Evolutionary conservation across 1,284 basidiomycete genomes (phyloP), one percentile per base, ranked within the genome.

Genomic region (Rhizoctonia solani): DNA sequence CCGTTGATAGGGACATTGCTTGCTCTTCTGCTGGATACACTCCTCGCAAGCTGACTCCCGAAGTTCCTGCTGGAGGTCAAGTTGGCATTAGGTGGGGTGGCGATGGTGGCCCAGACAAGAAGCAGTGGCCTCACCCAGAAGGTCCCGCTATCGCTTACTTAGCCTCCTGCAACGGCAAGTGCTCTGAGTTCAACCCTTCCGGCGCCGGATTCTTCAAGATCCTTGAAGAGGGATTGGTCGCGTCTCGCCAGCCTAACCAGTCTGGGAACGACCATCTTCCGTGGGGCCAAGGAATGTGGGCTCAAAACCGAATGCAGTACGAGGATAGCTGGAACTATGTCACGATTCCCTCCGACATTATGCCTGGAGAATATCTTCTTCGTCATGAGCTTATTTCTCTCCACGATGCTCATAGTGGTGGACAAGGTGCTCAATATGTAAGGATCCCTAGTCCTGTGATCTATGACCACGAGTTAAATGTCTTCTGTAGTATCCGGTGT

Each of bases 81-180:
- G 25, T 65, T 37, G 50, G 50, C 13, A 19, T 65, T 29, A 49
- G 37, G 5, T 65, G 61, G 61, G 61, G 16, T 1, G 61, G 61
- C 11, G 61, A 65, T 41, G 21, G 50, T 16, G 61, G 61, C 37
- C 50, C 50, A 5, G 23, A 41, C 27, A 37, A 37, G 3, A 30
- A 27, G 3, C 37, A 65, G 25, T 65, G 61, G 61, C 61, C 61
- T 19, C 61, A 65, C 25, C 49, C 49, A 19, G 61, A 65, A 13
- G 89, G 89, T 3, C 88, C 89, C 1, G 76, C 89, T 73, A 78
- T 90, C 76, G 87, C 85, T 47, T 91, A 91, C 74, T 81, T 91
- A 81, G 82, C 87, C 0, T 79, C 30, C 11, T 71, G 83, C 1
- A 74, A 77, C 23, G 78, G 79, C 0, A 77, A 83, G 0, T 90